phyloP scores from a whole-genome alignment of 768 basidiomycete species.

The Kwoniella dejecticola region DNA sequence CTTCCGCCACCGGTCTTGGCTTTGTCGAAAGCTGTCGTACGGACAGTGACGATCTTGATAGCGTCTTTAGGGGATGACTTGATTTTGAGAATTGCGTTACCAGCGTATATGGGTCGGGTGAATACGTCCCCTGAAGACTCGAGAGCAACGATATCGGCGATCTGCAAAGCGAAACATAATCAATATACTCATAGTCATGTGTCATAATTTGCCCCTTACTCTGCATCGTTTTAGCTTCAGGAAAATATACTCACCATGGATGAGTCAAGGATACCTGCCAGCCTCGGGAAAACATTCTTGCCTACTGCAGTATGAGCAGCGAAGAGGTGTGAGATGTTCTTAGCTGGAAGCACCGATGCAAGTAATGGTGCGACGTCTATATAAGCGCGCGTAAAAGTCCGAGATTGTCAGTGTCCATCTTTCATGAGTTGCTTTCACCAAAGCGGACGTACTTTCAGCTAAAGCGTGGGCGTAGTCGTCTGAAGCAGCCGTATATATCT shows the following conservation, averaged over 20 bases:
- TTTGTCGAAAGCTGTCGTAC: conserved; percentile 80
- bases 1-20: conserved; percentile 63
- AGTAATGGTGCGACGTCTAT: conserved; percentile 80
- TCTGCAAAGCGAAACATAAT: conserved; percentile 38
- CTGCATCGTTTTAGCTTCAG: too few species aligned
- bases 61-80: conserved; percentile 71
- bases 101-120: conserved; percentile 93
- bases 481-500: conserved; percentile 53
- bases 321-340: conserved; percentile 82
- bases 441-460: conserved; percentile 46
- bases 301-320: conserved; percentile 88
- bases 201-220: too few species aligned
- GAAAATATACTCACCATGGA: conserved; percentile 62
- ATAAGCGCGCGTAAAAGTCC: conserved; percentile 18
- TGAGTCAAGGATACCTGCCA: conserved; percentile 83
- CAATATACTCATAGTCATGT: background rate
- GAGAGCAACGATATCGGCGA: conserved; percentile 86
- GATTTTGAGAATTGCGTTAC: conserved; percentile 93
- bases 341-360: conserved; percentile 68
- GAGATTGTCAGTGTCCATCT: background rate
- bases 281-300: conserved; percentile 88
- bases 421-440: background rate
- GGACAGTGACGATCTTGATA: conserved; percentile 92
- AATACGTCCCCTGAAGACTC: conserved; percentile 71
- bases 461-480: conserved; percentile 46